Base-by-base conservation (phyloP, 2,329 filamentous ascomycete species). In the Fonsecaea pedrosoi region DNA sequence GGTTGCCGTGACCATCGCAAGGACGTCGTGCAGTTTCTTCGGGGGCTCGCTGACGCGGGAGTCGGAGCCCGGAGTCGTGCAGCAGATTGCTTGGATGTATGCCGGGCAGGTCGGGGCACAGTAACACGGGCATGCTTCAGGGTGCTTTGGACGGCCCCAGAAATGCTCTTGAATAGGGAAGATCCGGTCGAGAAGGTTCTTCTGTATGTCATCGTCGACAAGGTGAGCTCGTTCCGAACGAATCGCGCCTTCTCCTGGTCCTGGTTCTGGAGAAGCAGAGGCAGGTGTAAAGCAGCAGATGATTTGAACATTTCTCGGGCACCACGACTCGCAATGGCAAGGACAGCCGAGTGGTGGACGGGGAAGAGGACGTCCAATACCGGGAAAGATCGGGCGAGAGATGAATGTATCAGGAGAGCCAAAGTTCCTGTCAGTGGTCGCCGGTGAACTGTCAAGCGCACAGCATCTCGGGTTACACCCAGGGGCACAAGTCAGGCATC, bases 71-170 rank as follows among this genome's bases (percentile, higher is more conserved):
- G 62, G 62, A 18, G 66, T 65, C 35, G 42, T 48, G 55, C 66
- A 68, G 62, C 66, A 68, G n/a, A 68, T 60, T 6, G 66, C 58
- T 37, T 68, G 66, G 48, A 68, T 65, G 21, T 59, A 68, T 12
- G 54, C 40, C 10, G 66, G 66, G 38, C 66, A 68, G 30, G 40
- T 65, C 7, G 59, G 34, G 15, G 62, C 66, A 37, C 66, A 67
- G 48, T 40, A 48, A 30, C 65, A 67, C 1, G 65, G 65, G 25
- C 65, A 67, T 18, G 54, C 55, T 18, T 32, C 18, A 6, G 60
- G 60, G 10, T 7, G 35, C 55, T 30, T 35, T 6, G 65, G 59
- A 1, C 34, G 45, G 34, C 55, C 45, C 38, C 64, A 55, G 38
- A 45, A 42, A 6, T 40, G 40, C 9, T 15, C 34, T 9, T 56